Conservation (phyloP, 306 rosid species). For the Acacia acuminata region DNA sequence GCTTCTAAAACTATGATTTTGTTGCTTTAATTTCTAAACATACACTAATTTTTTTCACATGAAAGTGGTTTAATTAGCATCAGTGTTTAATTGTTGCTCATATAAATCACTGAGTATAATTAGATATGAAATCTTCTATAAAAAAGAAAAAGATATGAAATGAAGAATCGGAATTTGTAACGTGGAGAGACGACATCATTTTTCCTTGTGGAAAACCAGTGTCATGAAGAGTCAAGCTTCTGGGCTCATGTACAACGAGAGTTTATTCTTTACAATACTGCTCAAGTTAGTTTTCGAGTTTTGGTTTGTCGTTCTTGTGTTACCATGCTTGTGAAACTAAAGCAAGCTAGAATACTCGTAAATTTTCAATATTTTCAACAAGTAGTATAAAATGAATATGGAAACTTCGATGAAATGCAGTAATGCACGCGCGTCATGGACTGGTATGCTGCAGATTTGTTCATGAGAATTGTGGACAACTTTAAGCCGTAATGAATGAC, state of each 20-base stretch:
- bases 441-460: constrained; percentile 18
- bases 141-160: too few relatives aligned
- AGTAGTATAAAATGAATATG: neutral
- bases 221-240: constrained; percentile 61
- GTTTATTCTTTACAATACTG: constrained; percentile 85
- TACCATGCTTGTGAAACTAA: neutral
- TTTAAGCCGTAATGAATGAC: neutral
- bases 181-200: constrained; percentile 70
- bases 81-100: too few relatives aligned
- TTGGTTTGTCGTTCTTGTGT: neutral
- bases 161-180: constrained; percentile 52
- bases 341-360: neutral
- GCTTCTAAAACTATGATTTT: too few relatives aligned
- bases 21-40: too few relatives aligned
- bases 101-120: too few relatives aligned
- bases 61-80: too few relatives aligned
- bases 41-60: too few relatives aligned
- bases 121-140: too few relatives aligned
- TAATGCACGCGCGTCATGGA: too few relatives aligned
- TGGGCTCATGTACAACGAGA: constrained; percentile 95
- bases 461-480: constrained; percentile 8
- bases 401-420: too few relatives aligned
- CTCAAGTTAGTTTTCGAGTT: constrained; percentile 69
- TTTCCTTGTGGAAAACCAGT: constrained; percentile 98
- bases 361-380: neutral